Evolutionary conservation across 1,139 yeast genomes (phyloP).

Genomic region (Sugiyamaella sp.): DNA sequence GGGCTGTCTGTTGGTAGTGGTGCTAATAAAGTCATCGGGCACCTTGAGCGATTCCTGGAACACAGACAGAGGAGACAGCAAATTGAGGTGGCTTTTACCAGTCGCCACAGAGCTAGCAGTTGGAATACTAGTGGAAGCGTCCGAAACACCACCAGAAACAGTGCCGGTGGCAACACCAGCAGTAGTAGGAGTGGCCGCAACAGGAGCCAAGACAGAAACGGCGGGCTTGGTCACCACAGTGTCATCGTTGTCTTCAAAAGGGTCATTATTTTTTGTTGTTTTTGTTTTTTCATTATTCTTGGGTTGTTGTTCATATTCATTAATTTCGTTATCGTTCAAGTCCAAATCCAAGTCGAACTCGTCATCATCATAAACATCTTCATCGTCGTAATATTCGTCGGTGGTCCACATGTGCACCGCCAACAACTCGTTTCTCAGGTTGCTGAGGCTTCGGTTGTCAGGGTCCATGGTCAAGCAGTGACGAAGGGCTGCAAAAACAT

Average conservation of each 20-base stretch:
- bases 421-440: slow-evolving; percentile 61
- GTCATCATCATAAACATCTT: slow-evolving; percentile 36
- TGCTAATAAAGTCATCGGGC: slow-evolving; percentile 28
- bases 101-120: slow-evolving; percentile 16
- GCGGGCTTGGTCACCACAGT: slow-evolving; percentile 1
- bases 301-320: slow-evolving; percentile 10
- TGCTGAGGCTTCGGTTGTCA: slow-evolving; percentile 67
- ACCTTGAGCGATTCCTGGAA: slow-evolving; percentile 24
- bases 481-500: slow-evolving; percentile 80
- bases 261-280: slow-evolving; percentile 12
- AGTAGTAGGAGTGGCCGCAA: slow-evolving; percentile 2
- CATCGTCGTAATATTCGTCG: slow-evolving; percentile 60
- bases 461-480: slow-evolving; percentile 86
- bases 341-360: slow-evolving; percentile 10
- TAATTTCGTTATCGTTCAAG: slow-evolving; percentile 12
- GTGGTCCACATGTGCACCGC: slow-evolving; percentile 73
- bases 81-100: background rate
- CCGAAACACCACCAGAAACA: slow-evolving; percentile 27
- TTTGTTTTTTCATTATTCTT: slow-evolving; percentile 6
- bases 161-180: slow-evolving; percentile 24
- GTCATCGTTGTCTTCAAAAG: slow-evolving; percentile 5
- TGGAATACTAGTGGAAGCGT: slow-evolving; percentile 14
- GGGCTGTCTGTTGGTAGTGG: slow-evolving; percentile 46
- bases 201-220: background rate
- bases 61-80: background rate